Percentiles rank a stretch among this genome's conserved stretches.
These are phyloP conservation scores for Tetrahymena elliotti DNA, from an alignment of 73 alveolate genomes.

Conservation along the genomic window DNA sequence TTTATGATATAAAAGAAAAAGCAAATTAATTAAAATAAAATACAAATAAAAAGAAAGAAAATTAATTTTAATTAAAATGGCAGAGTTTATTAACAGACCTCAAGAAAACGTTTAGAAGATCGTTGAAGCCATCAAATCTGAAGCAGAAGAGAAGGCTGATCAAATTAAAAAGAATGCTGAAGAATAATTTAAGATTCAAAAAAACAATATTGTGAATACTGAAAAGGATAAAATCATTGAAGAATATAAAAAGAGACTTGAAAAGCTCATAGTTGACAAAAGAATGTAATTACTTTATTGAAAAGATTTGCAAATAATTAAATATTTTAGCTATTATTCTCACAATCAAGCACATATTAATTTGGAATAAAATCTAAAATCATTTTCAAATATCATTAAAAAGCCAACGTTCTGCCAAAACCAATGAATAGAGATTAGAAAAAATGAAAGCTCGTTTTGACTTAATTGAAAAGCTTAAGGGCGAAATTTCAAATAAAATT, in stretches of 20 bases:
- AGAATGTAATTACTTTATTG: constrained; percentile 21
- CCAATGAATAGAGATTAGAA: constrained; percentile 53
- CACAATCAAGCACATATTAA: background rate
- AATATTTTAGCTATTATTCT: background rate
- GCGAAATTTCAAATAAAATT: constrained; percentile 39
- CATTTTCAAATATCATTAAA: background rate
- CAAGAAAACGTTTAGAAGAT: constrained; percentile 42
- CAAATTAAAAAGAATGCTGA: constrained; percentile 37
- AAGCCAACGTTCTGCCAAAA: constrained; percentile 60
- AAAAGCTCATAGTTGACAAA: constrained; percentile 17
- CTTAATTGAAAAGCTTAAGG: constrained; percentile 48
- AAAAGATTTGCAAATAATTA: background rate
- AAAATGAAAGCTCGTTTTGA: constrained; percentile 68
- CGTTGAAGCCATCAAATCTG: constrained; percentile 41
- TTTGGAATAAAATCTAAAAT: background rate
- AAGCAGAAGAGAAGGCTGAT: constrained; percentile 38
- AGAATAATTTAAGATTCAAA: constrained; percentile 32
- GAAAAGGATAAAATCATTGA: constrained; percentile 33
- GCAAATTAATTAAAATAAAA: background rate
- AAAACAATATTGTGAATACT: constrained; percentile 24
- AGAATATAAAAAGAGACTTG: constrained; percentile 29
- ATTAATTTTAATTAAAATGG: constrained; percentile 7
- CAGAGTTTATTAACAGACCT: constrained; percentile 33
- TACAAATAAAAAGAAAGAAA: background rate
- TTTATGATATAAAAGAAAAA: background rate